Conservation (phyloP, 1,284 basidiomycete species). For the Malassezia globosa region DNA sequence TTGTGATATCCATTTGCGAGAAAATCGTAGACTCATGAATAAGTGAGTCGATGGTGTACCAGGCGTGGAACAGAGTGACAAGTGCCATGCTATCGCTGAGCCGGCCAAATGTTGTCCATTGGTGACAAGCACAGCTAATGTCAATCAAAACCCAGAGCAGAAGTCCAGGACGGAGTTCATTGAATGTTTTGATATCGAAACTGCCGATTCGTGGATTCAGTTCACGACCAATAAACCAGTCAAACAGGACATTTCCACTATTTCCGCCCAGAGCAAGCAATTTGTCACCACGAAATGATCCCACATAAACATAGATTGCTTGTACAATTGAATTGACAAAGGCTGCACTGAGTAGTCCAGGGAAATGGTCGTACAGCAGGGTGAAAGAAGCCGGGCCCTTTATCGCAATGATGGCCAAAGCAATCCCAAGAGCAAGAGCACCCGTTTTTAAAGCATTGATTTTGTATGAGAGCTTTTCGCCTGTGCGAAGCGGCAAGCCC, state of each 20-base stretch:
- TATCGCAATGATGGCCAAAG: slow-evolving; percentile 59
- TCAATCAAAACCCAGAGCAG: slow-evolving; percentile 89
- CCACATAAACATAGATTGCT: slow-evolving; percentile 61
- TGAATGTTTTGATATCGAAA: slow-evolving; percentile 95
- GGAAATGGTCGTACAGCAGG: slow-evolving; percentile 81
- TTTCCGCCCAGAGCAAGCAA: slow-evolving; percentile 86
- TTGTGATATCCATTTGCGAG: slow-evolving; percentile 94
- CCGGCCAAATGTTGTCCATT: slow-evolving; percentile 65
- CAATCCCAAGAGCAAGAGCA: slow-evolving; percentile 52
- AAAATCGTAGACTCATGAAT: slow-evolving; percentile 57
- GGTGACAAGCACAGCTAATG: slow-evolving; percentile 81
- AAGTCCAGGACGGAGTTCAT: slow-evolving; percentile 65
- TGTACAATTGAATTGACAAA: slow-evolving; percentile 60
- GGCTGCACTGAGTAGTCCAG: slow-evolving; percentile 75
- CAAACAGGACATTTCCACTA: slow-evolving; percentile 74
- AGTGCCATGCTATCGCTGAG: slow-evolving; percentile 87
- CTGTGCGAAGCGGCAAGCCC: slow-evolving; percentile 67
- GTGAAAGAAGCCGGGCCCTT: slow-evolving; percentile 71
- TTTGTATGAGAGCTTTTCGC: slow-evolving; percentile 69
- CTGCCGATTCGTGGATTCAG: slow-evolving; percentile 75
- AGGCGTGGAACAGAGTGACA: slow-evolving; percentile 71
- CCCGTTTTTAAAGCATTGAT: slow-evolving; percentile 88
- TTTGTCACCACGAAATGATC: slow-evolving; percentile 57
- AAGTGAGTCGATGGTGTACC: slow-evolving; percentile 66
- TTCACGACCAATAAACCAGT: slow-evolving; percentile 93